A percentile compares a stretch with the other conserved stretches of the same genome.
Conservation (phyloP, 2,329 filamentous ascomycete species). For the Davidsoniella neocaledoniae region DNA sequence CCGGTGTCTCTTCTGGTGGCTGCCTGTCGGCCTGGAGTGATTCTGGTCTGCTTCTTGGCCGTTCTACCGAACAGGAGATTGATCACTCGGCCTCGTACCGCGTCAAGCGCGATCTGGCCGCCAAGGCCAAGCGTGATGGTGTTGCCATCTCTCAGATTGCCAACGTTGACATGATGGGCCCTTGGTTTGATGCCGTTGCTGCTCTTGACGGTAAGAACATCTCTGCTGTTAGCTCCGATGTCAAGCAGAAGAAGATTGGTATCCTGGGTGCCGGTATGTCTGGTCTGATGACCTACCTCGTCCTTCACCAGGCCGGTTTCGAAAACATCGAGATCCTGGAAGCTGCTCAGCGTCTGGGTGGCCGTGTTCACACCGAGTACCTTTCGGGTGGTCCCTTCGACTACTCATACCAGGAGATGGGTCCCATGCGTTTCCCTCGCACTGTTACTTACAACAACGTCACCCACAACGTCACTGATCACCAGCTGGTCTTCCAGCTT, state of each 20-base stretch:
- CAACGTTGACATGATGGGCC: conserved; percentile 20
- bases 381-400: conserved; percentile 41
- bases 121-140: conserved; percentile 16
- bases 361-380: conserved; percentile 47
- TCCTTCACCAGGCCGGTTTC: conserved; percentile 35
- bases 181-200: conserved; percentile 50
- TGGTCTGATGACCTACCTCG: conserved; percentile 42
- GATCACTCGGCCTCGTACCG: conserved; percentile 12
- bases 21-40: conserved; percentile 26
- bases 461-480: conserved; percentile 42
- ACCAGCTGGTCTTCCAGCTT: conserved; percentile 48
- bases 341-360: conserved; percentile 41
- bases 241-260: conserved; percentile 41
- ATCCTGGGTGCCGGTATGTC: conserved; percentile 51
- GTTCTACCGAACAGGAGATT: conserved; percentile 17
- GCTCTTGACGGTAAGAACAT: conserved; percentile 32
- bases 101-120: conserved; percentile 6
- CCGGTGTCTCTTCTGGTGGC: conserved; percentile 18
- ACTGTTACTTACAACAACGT: conserved; percentile 35
- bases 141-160: conserved; percentile 32
- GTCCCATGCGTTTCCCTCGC: conserved; percentile 47
- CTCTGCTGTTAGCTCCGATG: conserved; percentile 28
- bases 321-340: conserved; percentile 46
- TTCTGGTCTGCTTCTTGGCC: conserved; percentile 16
- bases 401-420: conserved; percentile 52